Evolutionary conservation across 805 yeast species (phyloP), one percentile per base, ranked within the genome.

Genomic region (Nakazawaea laoshanensis): DNA sequence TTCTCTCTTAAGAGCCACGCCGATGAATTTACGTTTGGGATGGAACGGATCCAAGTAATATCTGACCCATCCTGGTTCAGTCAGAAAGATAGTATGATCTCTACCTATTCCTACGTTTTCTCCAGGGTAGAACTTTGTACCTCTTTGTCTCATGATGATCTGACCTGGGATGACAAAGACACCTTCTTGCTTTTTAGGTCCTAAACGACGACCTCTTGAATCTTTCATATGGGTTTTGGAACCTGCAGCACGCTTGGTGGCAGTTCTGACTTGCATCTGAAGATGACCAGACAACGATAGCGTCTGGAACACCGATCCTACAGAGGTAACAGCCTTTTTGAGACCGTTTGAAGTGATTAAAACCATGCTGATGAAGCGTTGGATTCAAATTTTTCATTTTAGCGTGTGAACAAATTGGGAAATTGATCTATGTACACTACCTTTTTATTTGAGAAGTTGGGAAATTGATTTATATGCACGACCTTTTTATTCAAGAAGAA

Each of bases 1-100:
- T 2, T 77, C 81, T 38, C 68, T 67, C 24, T 60, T 61, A 32
- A 92, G 65, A 1, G 95, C 87, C 24, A 92, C 77, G 24, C 98
- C 98, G 42, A 87, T 82, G 50, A 84, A 85, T 51, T 77, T 81
- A 52, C 96, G 76, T 53, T 76, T 74, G 27, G 97, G 96, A 51
- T 92, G 97, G 67, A 92, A 92, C 4, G 98, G 97, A 62, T 92
- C 96, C 40, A 79, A 61, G 57, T 92, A 92, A 59, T 74, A 92
- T 42, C 94, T 73, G 19, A 89, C 96, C 53, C 65, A 86, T 17
- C 98, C 98, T 3, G 96, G 95, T 52, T 92, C 97, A 22, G 65
- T 48, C 3, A 98, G 96, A 55, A 67, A 86, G 20, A 92, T 70
- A 2, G 98, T 89, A 55, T 88, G 96, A 55, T 92, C 97, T 48